Evolutionary conservation across 148 eudicot genomes (phyloP), one percentile per base, ranked within the genome.

Genomic region (Cornus kousa): DNA sequence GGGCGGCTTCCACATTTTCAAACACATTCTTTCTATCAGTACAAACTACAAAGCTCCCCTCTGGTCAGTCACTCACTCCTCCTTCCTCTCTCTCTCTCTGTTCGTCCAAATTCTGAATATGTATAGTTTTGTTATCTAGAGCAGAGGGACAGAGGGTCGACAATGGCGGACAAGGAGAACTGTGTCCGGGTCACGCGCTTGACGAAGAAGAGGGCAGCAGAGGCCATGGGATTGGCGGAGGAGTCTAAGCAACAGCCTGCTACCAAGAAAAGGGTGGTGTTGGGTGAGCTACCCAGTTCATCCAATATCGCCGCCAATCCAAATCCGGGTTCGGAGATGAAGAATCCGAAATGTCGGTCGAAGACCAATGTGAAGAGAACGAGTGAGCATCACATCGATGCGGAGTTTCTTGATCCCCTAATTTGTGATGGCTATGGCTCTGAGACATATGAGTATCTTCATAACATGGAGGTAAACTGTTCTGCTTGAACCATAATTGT

Each of bases 131-230:
- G 3, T 14, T 13, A 13, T 13, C 3, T 5, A 8, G 2, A 7
- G 11, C 1, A 62, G 66, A 20, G 23, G 0, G 48, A 68, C 74
- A 5, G 74, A 78, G 73, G 5, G 33, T 23, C 53, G 7, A 9
- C 82, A 73, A 90, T 94, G 92, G 90, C 89, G 28, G 86, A 93
- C 31, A 83, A 90, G 79, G 98, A 93, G 87, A 95, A 91, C 77
- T 82, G 80, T 68, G 79, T 71, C 67, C 86, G 91, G 62, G 84
- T 93, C n/a, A 95, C 97, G 0, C 81, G 96, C 43, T 68, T 88
- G 67, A 87, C 96, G 9, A 91, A 89, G 85, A 86, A 89, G 80
- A 87, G 92, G 43, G 91, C 93, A 0, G 84, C 84, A 11, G 88
- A 79, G 33, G 71, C 74, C 9, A 76, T 83, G 73, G 11, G 83